These are phyloP conservation scores for Harrya chromipes DNA, from an alignment of 768 basidiomycete species.

Conservation along the genomic window DNA sequence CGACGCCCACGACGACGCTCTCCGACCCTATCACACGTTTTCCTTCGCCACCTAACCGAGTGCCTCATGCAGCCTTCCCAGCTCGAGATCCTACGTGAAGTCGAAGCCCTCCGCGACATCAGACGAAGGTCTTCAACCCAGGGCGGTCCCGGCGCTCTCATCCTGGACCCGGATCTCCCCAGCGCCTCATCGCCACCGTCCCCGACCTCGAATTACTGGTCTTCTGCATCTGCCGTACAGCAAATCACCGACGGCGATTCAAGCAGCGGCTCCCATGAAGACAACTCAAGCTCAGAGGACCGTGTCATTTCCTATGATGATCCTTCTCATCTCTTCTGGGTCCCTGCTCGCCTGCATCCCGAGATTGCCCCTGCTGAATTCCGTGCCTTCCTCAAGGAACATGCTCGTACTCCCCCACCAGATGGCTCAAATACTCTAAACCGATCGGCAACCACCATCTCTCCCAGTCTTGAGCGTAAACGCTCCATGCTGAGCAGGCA, in stretches of 20 bases:
- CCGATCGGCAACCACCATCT: constrained; percentile 43
- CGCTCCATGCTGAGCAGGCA: constrained; percentile 93
- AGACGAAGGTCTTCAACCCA: constrained; percentile 75
- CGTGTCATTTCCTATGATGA: constrained; percentile 52
- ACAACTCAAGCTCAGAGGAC: constrained; percentile 36
- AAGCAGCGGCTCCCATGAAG: constrained; percentile 40
- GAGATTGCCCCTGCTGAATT: constrained; percentile 98
- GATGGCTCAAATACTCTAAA: constrained; percentile 42
- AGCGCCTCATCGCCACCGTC: constrained; percentile 60
- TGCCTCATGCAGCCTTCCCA: constrained; percentile 67
- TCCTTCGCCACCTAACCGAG: not conserved
- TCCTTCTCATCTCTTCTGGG: constrained; percentile 95
- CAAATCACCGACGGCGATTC: constrained; percentile 44
- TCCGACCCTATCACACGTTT: constrained; percentile 14
- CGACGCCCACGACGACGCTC: constrained; percentile 9
- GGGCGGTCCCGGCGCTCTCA: constrained; percentile 72
- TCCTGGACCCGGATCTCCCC: constrained; percentile 91
- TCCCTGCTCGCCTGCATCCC: constrained; percentile 93
- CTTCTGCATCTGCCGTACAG: constrained; percentile 32
- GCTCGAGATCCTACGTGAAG: constrained; percentile 84
- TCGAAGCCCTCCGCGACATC: constrained; percentile 81
- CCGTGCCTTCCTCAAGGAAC: constrained; percentile 91
- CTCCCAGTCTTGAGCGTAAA: constrained; percentile 68
- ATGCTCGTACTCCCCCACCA: constrained; percentile 61
- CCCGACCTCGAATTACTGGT: constrained; percentile 54